A percentile compares a stretch with the other conserved stretches of the same genome.
Conservation (phyloP, 352 stramenopile genomes). For the Phytophthora pinifolia region DNA sequence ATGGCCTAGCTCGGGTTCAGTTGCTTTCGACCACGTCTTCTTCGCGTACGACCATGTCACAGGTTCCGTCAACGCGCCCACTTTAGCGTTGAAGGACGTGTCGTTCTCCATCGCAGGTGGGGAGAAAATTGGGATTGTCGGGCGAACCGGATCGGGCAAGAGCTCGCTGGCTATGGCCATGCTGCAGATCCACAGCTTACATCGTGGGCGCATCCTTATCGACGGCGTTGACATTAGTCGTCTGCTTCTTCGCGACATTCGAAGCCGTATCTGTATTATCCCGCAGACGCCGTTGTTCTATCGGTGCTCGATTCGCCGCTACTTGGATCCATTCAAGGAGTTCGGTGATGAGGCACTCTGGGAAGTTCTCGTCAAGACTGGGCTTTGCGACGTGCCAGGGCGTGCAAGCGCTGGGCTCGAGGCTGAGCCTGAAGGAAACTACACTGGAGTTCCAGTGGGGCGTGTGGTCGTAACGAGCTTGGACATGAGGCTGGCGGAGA, state of each 20-base stretch:
- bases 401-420: constrained; percentile 62
- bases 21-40: constrained; percentile 83
- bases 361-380: constrained; percentile 42
- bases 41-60: constrained; percentile 66
- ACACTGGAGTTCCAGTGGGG: constrained; percentile 29
- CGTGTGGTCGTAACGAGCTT: constrained; percentile 30
- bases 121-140: constrained; percentile 58
- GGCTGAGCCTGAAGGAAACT: constrained; percentile 21
- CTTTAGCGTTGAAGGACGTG: constrained; percentile 47
- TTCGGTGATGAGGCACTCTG: constrained; percentile 66
- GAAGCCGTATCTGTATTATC: constrained; percentile 62
- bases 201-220: constrained; percentile 79
- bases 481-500: constrained; percentile 58
- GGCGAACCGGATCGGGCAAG: constrained; percentile 60
- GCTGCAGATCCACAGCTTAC: constrained; percentile 45
- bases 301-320: constrained; percentile 85
- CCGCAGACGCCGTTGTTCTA: constrained; percentile 93
- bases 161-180: constrained; percentile 58
- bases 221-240: constrained; percentile 84
- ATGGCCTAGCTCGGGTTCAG: constrained; percentile 70
- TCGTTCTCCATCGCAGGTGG: constrained; percentile 45
- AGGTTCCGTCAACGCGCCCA: constrained; percentile 36
- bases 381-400: constrained; percentile 59
- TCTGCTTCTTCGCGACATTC: constrained; percentile 41
- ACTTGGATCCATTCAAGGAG: constrained; percentile 91